Base-by-base conservation (phyloP, 2,329 filamentous ascomycete species). In the Pestalotiopsis sp. region DNA sequence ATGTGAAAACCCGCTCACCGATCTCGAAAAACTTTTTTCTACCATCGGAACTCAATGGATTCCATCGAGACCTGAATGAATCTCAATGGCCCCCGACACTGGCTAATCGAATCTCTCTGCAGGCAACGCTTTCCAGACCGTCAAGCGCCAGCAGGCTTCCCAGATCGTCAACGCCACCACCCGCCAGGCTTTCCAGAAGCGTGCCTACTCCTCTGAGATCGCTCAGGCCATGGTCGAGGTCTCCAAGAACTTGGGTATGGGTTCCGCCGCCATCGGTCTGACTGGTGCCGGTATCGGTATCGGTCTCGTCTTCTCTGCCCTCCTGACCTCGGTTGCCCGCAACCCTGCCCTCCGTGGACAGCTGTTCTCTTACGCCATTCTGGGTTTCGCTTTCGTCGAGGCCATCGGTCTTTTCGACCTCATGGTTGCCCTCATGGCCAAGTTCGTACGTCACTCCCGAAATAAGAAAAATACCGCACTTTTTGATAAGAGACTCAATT, bases 321-420 rank as follows among this genome's bases (percentile, higher is more conserved):
- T 97, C 82, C 89, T 97, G 82, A 91, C 93, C 85, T 91, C 91
- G 87, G 93, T 96, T 83, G 93, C 93, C 88, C 93, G 93, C 88
- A 97, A 97, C 93, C 93, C 93, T 81, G 92, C 92, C 82, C 93
- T 97, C 87, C 92, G 93, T 87, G 93, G 93, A 83, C 94, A 97
- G 90, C 93, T 97, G 81, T 97, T 96, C 92, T 93, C 92, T 77
- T 95, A 96, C 87, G 93, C 93, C 90, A 95, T 96, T 92, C 88
- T 96, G 82, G 93, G 93, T 88, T 96, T 96, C 88, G 93, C 93
- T 82, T 96, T 96, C 91, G 93, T 95, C 85, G 93, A 96, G 85
- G 93, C 93, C 86, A 94, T 93, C 79, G 92, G 92, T 92, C 90
- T 93, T 81, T 93, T 93, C 91, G 91, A 93, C 81, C 91, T 93